A percentile compares a stretch with the other conserved stretches of the same genome.
phyloP scores from a whole-genome alignment of 192 early-diverging fungal species.

The Umbelopsis ramanniana region DNA sequence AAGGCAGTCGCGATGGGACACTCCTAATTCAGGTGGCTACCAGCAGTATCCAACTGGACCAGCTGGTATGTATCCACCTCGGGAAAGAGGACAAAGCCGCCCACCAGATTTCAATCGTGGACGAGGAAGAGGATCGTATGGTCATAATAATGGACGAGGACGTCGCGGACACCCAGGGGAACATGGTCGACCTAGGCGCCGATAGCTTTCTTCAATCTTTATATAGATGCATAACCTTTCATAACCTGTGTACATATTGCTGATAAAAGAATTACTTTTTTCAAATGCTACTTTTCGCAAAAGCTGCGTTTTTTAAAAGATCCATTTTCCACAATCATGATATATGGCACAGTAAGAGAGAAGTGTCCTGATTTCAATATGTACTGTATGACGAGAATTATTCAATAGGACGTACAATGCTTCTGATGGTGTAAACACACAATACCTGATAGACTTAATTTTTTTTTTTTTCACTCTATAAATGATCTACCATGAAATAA shows the following conservation, averaged over 20 bases:
- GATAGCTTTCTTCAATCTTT: neutral
- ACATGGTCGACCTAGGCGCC: slow-evolving; percentile 2
- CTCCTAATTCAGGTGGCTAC: neutral
- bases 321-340: no score
- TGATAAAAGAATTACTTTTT: neutral
- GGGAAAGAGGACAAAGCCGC: slow-evolving; percentile 1
- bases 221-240: neutral
- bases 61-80: neutral
- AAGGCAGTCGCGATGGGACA: slow-evolving; percentile 12
- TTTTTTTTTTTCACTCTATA: no score
- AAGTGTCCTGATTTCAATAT: no score
- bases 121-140: neutral
- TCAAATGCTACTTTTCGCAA: no score
- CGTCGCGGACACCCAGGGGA: neutral
- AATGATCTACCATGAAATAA: no score
- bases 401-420: no score
- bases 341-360: no score
- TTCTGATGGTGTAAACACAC: no score
- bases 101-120: slow-evolving; percentile 10
- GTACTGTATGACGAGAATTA: no score
- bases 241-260: neutral
- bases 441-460: no score
- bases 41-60: slow-evolving; percentile 5
- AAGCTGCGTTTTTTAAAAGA: no score
- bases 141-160: neutral